A percentile compares a stretch with the other conserved stretches of the same genome.
phyloP scores from a whole-genome alignment of 306 rosid species.

The Sphenostylis stenocarpa region DNA sequence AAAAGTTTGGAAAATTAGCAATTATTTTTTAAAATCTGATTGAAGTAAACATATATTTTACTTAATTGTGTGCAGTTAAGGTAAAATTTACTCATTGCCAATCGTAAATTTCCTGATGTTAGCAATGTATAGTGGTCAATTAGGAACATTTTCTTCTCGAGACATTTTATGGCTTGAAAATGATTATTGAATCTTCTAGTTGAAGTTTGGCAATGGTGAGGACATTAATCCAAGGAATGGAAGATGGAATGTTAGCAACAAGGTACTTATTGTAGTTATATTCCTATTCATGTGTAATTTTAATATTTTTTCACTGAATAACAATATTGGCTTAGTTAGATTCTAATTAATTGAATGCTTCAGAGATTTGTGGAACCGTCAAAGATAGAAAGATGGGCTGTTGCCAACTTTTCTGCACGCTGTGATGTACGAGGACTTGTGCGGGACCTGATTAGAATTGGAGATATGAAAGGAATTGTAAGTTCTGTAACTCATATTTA shows the following conservation, averaged over 20 bases:
- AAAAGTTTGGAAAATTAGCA: no score
- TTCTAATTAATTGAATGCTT: constrained; percentile 30
- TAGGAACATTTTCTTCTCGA: no score
- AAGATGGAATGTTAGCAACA: constrained; percentile 79
- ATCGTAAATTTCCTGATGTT: no score
- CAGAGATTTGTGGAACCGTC: constrained; percentile 84
- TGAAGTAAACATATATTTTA: not conserved
- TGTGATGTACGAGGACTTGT: constrained; percentile 66
- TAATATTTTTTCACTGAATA: not conserved
- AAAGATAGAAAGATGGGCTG: constrained; percentile 82
- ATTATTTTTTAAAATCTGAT: not conserved
- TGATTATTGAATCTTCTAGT: constrained; percentile 44
- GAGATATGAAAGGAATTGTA: constrained; percentile 73
- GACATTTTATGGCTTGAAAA: not conserved
- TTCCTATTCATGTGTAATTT: constrained; percentile 26
- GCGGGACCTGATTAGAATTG: constrained; percentile 63
- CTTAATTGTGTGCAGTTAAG: not conserved
- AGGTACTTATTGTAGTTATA: constrained; percentile 42
- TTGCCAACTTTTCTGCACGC: constrained; percentile 88
- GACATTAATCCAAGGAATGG: constrained; percentile 89
- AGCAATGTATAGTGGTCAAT: no score
- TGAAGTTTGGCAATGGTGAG: constrained; percentile 90
- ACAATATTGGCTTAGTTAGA: constrained; percentile 43
- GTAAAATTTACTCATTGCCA: no score
- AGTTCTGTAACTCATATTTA: constrained; percentile 34